phyloP scores from a whole-genome alignment of 495 filamentous ascomycete genomes.

The Daldinia bambusicola region DNA sequence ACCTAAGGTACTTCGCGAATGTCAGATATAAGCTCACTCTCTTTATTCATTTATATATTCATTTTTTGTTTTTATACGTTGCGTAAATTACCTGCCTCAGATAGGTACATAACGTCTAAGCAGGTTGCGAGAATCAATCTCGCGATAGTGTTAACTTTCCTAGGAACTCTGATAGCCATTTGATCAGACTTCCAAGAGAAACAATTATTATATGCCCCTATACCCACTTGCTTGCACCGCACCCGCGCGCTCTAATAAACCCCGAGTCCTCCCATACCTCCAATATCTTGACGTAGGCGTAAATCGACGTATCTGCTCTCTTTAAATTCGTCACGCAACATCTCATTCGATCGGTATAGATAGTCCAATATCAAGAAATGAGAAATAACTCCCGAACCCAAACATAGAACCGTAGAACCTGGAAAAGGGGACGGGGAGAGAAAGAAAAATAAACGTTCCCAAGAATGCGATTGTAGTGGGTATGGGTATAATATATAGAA shows the following conservation, averaged over 20 bases:
- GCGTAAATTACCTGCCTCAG: background rate
- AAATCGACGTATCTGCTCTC: background rate
- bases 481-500: constrained; percentile 1
- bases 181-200: background rate
- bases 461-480: background rate
- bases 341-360: background rate
- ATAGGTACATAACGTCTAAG: background rate
- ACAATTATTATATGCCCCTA: too few species aligned
- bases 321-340: background rate
- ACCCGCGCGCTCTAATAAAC: background rate
- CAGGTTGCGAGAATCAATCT: constrained; percentile 15
- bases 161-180: background rate
- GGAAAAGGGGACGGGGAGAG: background rate
- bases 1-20: background rate
- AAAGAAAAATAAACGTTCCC: background rate
- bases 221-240: background rate
- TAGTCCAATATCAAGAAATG: too few species aligned
- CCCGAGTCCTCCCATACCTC: background rate
- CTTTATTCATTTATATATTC: constrained; percentile 1
- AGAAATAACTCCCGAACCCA: background rate
- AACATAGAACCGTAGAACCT: background rate
- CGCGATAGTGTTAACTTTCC: background rate
- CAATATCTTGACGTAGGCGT: background rate
- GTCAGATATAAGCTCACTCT: background rate
- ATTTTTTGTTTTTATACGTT: background rate